Evolutionary conservation across 768 basidiomycete species (phyloP).

Genomic region (Grammothele lineata): DNA sequence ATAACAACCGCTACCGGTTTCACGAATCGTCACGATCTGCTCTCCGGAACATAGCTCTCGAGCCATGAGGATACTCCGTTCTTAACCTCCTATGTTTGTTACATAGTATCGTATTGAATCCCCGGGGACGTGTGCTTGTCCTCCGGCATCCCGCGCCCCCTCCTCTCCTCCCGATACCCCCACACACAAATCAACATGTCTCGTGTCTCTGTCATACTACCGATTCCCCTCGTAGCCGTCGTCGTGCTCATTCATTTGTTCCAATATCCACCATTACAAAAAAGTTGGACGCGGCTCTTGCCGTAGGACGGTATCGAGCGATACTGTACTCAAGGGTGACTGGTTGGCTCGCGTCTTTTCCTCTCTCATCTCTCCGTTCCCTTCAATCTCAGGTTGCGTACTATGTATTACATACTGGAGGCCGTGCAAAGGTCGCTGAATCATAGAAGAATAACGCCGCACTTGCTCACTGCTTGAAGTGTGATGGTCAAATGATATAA

Average conservation of each 20-base stretch:
- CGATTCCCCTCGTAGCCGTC: constrained; percentile 13
- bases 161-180: constrained; percentile 4
- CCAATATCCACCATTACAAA: constrained; percentile 13
- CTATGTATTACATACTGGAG: constrained; percentile 38
- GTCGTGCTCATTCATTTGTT: constrained; percentile 17
- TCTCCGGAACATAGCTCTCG: constrained; percentile 16
- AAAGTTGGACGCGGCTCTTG: constrained; percentile 16
- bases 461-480: background rate
- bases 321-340: constrained; percentile 17
- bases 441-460: constrained; percentile 15
- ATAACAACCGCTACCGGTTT: constrained; percentile 18
- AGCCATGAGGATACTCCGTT: constrained; percentile 19
- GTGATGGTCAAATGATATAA: background rate
- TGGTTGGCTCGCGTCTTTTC: constrained; percentile 17
- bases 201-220: constrained; percentile 4
- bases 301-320: constrained; percentile 17
- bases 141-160: background rate
- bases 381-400: constrained; percentile 15
- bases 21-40: constrained; percentile 20
- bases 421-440: constrained; percentile 33
- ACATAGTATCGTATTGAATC: constrained; percentile 13
- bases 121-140: constrained; percentile 2
- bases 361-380: constrained; percentile 6
- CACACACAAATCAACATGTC: background rate
- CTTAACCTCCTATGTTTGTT: constrained; percentile 12